These are phyloP conservation scores for Pichia eremophila DNA, from an alignment of 805 yeast genomes.

Conservation along the genomic window DNA sequence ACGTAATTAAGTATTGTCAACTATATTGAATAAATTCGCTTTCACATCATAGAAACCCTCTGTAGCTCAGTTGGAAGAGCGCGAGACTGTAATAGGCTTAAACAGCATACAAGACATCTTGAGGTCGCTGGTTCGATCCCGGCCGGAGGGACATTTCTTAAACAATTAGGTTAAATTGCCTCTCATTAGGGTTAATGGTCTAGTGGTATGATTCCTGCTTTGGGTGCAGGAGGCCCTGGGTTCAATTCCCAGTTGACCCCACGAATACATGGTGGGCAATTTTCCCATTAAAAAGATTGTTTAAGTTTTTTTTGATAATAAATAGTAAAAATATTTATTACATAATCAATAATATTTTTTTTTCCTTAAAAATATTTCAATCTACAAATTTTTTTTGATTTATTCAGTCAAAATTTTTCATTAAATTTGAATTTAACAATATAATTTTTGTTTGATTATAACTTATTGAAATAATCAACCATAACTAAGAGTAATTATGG, in stretches of 20 bases:
- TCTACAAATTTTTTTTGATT: neutral
- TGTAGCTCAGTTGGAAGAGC: conserved; percentile 18
- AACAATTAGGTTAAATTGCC: neutral
- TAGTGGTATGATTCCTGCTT: conserved; percentile 51
- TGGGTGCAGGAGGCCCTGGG: conserved; percentile 51
- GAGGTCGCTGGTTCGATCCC: conserved; percentile 14
- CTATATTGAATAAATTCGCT: too few species aligned
- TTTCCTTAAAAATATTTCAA: neutral
- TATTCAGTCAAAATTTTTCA: neutral
- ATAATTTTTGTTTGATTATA: neutral
- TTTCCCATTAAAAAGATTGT: neutral
- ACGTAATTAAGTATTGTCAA: too few species aligned
- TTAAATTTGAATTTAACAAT: neutral
- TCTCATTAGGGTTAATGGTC: conserved; percentile 29
- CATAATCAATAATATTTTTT: neutral
- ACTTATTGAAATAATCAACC: neutral
- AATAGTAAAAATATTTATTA: too few species aligned
- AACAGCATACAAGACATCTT: conserved; percentile 8
- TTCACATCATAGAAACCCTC: too few species aligned
- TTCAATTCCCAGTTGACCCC: conserved; percentile 39
- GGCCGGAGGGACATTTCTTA: conserved; percentile 7
- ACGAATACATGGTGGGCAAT: too few species aligned
- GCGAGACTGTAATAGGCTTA: conserved; percentile 13
- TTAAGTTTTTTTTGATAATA: too few species aligned
- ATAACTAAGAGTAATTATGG: conserved; percentile 31